Evolutionary conservation across 2,329 filamentous ascomycete genomes (phyloP).

Genomic region (Xylaria sp.): DNA sequence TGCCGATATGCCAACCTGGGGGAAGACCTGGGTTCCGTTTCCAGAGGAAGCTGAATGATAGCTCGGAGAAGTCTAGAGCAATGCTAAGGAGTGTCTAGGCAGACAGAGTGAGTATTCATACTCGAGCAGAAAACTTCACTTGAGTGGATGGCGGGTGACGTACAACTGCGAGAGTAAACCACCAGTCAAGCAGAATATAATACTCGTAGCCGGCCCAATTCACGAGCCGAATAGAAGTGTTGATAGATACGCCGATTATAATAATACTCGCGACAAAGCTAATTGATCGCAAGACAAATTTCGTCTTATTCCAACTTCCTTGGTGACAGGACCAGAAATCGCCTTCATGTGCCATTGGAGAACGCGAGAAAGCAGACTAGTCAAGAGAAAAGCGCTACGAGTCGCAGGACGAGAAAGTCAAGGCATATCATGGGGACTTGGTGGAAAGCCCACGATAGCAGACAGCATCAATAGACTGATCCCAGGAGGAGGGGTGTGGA

Average conservation of each 20-base stretch:
- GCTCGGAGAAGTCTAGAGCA: slow-evolving; percentile 13
- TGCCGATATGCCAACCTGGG: slow-evolving; percentile 31
- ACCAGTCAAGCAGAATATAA: slow-evolving; percentile 12
- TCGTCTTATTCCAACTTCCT: slow-evolving; percentile 28
- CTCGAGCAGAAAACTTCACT: not conserved
- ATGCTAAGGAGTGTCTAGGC: slow-evolving; percentile 22
- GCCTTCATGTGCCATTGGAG: slow-evolving; percentile 23
- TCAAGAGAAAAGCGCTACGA: slow-evolving; percentile 1
- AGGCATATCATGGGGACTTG: slow-evolving; percentile 12
- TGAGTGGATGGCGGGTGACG: not conserved
- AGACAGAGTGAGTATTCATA: slow-evolving; percentile 3
- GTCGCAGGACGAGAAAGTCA: slow-evolving; percentile 2
- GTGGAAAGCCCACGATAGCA: not conserved
- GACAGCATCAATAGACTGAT: slow-evolving; percentile 1
- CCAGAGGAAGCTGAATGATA: slow-evolving; percentile 3
- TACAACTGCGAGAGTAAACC: slow-evolving; percentile 22
- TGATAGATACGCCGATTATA: slow-evolving; percentile 18
- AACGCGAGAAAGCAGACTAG: not conserved
- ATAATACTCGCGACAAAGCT: slow-evolving; percentile 19
- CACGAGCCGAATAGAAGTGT: slow-evolving; percentile 2
- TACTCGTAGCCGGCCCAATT: not conserved
- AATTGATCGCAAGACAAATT: slow-evolving; percentile 22
- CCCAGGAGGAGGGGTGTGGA: slow-evolving; percentile 2
- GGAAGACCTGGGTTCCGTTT: slow-evolving; percentile 30
- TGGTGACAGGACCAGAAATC: slow-evolving; percentile 24